phyloP scores from a whole-genome alignment of 768 basidiomycete genomes.

The Kwoniella dendrophila region DNA sequence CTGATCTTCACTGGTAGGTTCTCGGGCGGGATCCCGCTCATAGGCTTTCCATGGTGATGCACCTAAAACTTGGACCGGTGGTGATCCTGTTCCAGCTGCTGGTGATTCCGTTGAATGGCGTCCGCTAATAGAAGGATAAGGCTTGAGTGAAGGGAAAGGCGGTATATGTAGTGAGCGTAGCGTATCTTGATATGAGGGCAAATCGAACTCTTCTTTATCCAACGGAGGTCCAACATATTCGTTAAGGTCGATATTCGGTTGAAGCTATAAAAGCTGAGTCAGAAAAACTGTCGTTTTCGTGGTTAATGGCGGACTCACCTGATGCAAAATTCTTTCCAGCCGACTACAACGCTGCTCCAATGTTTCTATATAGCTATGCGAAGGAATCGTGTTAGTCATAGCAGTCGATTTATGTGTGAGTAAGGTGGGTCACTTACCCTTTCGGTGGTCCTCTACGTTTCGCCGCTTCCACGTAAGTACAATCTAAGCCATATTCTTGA shows the following conservation, averaged over 20 bases:
- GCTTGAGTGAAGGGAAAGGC: conserved; percentile 38
- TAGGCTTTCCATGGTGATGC: conserved; percentile 33
- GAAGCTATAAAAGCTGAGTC: conserved; percentile 33
- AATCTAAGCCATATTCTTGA: conserved; percentile 58
- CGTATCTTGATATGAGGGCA: conserved; percentile 48
- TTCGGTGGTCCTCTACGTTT: conserved; percentile 51
- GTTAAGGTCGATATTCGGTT: conserved; percentile 48
- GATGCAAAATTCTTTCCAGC: conserved; percentile 47
- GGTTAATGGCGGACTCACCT: conserved; percentile 25
- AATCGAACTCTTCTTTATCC: conserved; percentile 51
- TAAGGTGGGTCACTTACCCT: conserved; percentile 27
- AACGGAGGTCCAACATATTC: conserved; percentile 51
- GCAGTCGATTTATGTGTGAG: neutral
- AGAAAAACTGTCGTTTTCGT: neutral
- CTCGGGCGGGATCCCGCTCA: conserved; percentile 34
- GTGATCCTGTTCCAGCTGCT: conserved; percentile 17
- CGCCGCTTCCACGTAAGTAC: conserved; percentile 60
- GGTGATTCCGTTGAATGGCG: conserved; percentile 18
- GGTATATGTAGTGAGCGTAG: conserved; percentile 36
- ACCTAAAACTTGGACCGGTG: conserved; percentile 22
- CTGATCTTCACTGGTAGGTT: conserved; percentile 17
- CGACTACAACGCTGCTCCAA: conserved; percentile 53
- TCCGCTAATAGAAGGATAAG: conserved; percentile 48
- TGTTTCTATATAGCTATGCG: conserved; percentile 46
- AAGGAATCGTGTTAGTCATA: neutral